Base-by-base conservation (phyloP, 1,284 basidiomycete species). In the Apiotrichum sp. region DNA sequence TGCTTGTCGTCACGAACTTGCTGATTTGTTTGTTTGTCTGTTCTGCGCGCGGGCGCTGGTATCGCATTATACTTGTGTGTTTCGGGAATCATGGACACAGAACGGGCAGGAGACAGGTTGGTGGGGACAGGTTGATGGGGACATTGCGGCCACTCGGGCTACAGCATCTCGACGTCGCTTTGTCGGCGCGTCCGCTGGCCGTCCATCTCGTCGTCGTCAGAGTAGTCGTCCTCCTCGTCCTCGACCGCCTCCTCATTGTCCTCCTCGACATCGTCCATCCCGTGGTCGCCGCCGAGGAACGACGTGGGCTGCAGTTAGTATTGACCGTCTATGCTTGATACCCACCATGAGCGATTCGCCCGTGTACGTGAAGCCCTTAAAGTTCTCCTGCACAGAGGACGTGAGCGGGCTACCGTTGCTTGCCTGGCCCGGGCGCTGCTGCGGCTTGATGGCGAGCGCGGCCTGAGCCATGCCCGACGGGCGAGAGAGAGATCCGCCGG, bases 341-440 rank as follows among this genome's bases (percentile, higher is more conserved):
- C 75, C 65, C 60, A 75, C 73, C 65, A 77, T 66, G 48, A 87
- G 86, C 75, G 89, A 86, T 63, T 89, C 88, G 57, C 89, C 89
- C 36, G 85, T 86, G 72, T 89, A 93, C 4, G 90, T 93, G 79
- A 92, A 93, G 43, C 89, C 89, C 54, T 86, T 82, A 76, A 96
- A 96, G 76, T 95, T 92, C 79, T 93, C 92, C 78, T 96, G 92
- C 49, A 96, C 87, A 66, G 87, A 89, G 70, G 80, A 89, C 60
- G 90, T 92, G 66, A 95, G 78, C 31, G 89, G 87, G 38, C 81
- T 84, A 16, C 83, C 82, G 47, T 75, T 53, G 22, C 66, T 41
- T 29, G 65, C 61, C 48, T 50, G 50, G 9, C 32, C 36, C 6
- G 50, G 47, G 50, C 73, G 61, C 51, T 61, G 60, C 40, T 65